Evolutionary conservation across 2,329 filamentous ascomycete genomes (phyloP), one percentile per base, ranked within the genome.

Genomic region (Epichloe baconii): DNA sequence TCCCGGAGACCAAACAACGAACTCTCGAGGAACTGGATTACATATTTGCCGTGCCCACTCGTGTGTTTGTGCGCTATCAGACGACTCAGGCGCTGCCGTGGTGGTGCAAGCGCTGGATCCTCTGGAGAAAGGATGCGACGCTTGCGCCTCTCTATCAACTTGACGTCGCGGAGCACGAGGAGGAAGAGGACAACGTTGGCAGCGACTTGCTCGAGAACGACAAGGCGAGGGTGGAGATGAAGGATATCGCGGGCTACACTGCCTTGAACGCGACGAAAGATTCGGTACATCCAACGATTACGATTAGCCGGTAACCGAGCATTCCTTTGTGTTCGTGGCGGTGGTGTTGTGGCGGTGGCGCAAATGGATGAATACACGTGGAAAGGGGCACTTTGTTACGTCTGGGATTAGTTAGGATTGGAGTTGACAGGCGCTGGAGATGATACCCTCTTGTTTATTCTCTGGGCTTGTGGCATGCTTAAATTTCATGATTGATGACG

Each of bases 1-100:
- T 80, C 3, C 76, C 77, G 0, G 79, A 82, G 61, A 82, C 79
- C 12, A 82, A 82, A 64, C 76, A 75, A 58, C 67, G 71, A 21
- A 74, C 71, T 2, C 64, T 76, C 12, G 73, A 75, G 56, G 73
- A 76, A 62, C 65, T 85, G 37, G 81, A 85, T 57, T 76, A 77
- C 52, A 73, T 80, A 48, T 79, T 78, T 59, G 78, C 76, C 4
- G 78, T 84, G 3, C 78, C 79, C 2, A 81, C 77, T 6, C 65
- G 72, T 21, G 72, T 69, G 48, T 80, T 79, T 58, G 73, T 76
- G 61, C 68, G 64, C 51, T 83, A 83, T 55, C 79, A 84, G 60
- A 55, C 76, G 11, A 73, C 66, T 54, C 73, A 76, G 55, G 73
- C 71, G 1, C 61, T 82, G 23, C 82, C 81, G 0, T 85, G 74